Conservation (phyloP, 1,284 basidiomycete species). For the Tranzscheliella williamsii region DNA sequence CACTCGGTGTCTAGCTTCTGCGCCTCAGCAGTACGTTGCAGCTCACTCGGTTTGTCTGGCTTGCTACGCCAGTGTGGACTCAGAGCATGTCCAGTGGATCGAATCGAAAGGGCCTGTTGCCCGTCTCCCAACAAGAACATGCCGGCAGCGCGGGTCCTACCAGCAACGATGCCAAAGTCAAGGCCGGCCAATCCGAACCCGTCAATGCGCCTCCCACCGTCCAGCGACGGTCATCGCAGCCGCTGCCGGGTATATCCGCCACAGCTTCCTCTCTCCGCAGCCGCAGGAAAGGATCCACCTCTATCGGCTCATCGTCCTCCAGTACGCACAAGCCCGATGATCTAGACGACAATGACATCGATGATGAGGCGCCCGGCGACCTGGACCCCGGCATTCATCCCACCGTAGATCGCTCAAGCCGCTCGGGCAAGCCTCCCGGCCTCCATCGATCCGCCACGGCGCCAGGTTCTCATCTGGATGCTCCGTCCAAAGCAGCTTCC, state of each 20-base stretch:
- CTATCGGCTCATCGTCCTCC: conserved; percentile 10
- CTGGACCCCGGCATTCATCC: conserved; percentile 35
- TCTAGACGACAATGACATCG: conserved; percentile 46
- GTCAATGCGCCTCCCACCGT: conserved; percentile 14
- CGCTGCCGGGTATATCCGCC: conserved; percentile 54
- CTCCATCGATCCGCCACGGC: conserved; percentile 17
- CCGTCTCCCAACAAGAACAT: conserved; percentile 20
- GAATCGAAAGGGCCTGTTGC: conserved; percentile 10
- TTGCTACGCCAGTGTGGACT: no score
- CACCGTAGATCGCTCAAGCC: conserved; percentile 10
- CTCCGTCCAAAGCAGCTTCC: conserved; percentile 1
- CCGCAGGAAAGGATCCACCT: conserved; percentile 32
- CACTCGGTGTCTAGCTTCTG: no score
- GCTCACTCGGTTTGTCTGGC: no score
- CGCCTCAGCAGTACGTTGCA: no score
- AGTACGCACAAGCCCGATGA: conserved; percentile 9
- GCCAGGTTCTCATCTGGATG: conserved; percentile 6
- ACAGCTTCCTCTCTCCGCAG: conserved; percentile 54
- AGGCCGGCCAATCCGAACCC: neutral
- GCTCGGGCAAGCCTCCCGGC: conserved; percentile 3
- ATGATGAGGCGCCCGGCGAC: conserved; percentile 50
- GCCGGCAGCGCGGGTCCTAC: neutral
- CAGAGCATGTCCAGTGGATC: neutral
- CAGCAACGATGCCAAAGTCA: neutral
- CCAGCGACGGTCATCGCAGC: conserved; percentile 38